Base-by-base conservation (phyloP, 495 filamentous ascomycete genomes). In the Penicillium chermesinum region DNA sequence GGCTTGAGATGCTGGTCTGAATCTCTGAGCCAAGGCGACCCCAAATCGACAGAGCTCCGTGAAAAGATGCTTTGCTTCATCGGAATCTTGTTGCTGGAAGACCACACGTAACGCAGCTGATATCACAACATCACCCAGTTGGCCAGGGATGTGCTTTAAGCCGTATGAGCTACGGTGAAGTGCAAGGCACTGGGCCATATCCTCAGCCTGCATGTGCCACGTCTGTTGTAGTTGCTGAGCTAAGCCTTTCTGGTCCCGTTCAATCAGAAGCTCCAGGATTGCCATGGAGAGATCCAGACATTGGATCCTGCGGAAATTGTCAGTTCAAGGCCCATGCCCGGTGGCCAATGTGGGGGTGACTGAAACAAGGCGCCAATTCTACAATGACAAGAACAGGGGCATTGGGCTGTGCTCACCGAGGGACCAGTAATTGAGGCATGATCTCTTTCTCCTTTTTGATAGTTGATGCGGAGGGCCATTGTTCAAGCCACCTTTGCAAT, bases 341-440 rank as follows among this genome's bases (percentile, higher is more conserved):
- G n/a, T n/a, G n/a, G n/a, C n/a, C n/a, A n/a, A n/a, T n/a, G n/a
- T n/a, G n/a, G n/a, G n/a, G n/a, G n/a, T n/a, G n/a, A n/a, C n/a
- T n/a, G n/a, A n/a, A n/a, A n/a, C n/a, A n/a, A n/a, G n/a, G n/a
- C n/a, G n/a, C n/a, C n/a, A n/a, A n/a, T n/a, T n/a, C n/a, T n/a
- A n/a, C n/a, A n/a, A n/a, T n/a, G n/a, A n/a, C n/a, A n/a, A n/a
- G n/a, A n/a, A n/a, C n/a, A n/a, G n/a, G n/a, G n/a, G n/a, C n/a
- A n/a, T n/a, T n/a, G n/a, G n/a, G n/a, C n/a, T n/a, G n/a, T n/a
- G n/a, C 69, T 67, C 64, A 74, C 71, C 66, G 63, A 43, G 71
- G 38, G 22, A 65, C 54, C 13, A 74, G 41, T 10, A 70, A 27
- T 38, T 72, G 69, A 39, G 71, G 64, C 17, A 66, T 45, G 10